Evolutionary conservation across 148 eudicot species (phyloP).

Genomic region (Limonium bicolor): DNA sequence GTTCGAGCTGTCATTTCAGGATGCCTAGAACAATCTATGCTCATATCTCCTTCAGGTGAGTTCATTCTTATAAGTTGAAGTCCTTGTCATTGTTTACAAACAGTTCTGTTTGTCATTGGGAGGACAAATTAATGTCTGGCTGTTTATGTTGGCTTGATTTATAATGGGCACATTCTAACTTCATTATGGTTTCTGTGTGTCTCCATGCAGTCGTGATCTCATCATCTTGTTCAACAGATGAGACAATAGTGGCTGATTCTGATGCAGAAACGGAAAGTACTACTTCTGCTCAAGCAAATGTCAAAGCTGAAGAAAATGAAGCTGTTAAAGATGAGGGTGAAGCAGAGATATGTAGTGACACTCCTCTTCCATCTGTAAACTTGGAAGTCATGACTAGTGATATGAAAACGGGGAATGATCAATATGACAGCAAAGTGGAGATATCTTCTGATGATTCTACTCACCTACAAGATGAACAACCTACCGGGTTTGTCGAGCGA

Average conservation of each 20-base stretch:
- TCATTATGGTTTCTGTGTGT: neutral
- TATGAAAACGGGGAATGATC: constrained; percentile 6
- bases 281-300: constrained; percentile 28
- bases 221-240: constrained; percentile 94
- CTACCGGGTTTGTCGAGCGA: constrained; percentile 16
- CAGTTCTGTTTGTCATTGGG: neutral
- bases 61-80: too few species aligned
- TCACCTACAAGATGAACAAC: constrained; percentile 9
- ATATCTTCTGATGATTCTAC: constrained; percentile 7
- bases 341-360: constrained; percentile 3
- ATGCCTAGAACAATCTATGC: constrained; percentile 51
- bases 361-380: constrained; percentile 6
- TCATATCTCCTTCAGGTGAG: constrained; percentile 68
- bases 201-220: constrained; percentile 56
- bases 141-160: neutral
- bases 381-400: neutral
- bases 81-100: neutral
- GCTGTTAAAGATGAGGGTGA: constrained; percentile 14
- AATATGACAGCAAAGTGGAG: constrained; percentile 9
- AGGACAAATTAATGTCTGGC: neutral
- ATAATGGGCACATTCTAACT: neutral
- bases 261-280: constrained; percentile 81
- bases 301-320: constrained; percentile 5
- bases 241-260: constrained; percentile 94
- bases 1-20: constrained; percentile 68